Conservation (phyloP, 352 stramenopile species). For the Blastocystis sp. region DNA sequence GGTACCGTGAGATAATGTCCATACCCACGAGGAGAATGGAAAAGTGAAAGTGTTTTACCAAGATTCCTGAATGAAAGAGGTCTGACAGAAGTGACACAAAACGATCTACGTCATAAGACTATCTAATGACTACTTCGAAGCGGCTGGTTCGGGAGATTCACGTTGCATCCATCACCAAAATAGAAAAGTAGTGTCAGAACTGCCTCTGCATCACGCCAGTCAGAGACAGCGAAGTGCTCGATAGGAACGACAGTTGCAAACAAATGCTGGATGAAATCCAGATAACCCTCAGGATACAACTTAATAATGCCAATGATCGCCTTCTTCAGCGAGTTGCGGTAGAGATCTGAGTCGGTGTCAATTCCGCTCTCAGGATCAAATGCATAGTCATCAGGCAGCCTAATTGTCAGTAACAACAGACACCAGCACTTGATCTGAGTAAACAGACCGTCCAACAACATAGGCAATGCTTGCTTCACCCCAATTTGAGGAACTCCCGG, state of each 20-base stretch:
- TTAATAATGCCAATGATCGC: neutral
- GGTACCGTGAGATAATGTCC: constrained; percentile 33
- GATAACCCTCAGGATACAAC: neutral
- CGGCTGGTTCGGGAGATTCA: neutral
- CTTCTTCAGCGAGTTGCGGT: neutral
- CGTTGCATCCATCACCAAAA: constrained; percentile 40
- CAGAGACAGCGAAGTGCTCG: neutral
- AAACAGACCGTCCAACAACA: constrained; percentile 23
- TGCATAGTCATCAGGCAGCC: constrained; percentile 18
- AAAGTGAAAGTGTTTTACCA: constrained; percentile 23
- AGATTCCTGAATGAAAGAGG: neutral
- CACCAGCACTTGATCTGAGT: neutral
- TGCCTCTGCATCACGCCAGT: constrained; percentile 23
- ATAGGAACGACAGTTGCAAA: neutral
- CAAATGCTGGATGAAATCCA: constrained; percentile 4
- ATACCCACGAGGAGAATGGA: neutral
- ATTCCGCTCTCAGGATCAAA: constrained; percentile 47
- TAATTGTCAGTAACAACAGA: neutral
- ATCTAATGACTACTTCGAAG: neutral
- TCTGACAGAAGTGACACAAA: neutral
- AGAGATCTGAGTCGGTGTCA: constrained; percentile 6
- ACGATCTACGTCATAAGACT: neutral
- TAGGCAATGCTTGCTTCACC: neutral
- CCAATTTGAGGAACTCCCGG: neutral
- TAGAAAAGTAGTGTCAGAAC: constrained; percentile 28